Base-by-base conservation (phyloP, 768 basidiomycete species). In the Pleurotus djamor region DNA sequence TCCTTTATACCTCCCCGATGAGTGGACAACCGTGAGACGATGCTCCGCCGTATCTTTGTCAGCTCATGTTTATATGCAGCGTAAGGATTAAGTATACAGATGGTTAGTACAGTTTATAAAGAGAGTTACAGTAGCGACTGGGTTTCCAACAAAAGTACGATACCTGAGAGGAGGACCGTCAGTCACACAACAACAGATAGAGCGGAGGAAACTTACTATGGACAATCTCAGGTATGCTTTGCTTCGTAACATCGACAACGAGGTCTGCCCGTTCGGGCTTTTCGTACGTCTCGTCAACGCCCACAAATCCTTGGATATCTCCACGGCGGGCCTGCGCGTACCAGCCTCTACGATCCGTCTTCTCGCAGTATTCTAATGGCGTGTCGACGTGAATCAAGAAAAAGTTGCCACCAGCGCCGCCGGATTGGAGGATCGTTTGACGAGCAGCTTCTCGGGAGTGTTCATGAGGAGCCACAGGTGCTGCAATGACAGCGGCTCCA, bases 301-400 rank as follows among this genome's bases (percentile, higher is more conserved):
- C 97, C 21, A 88, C 86, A 70, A 98, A 88, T 35, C 91, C 93
- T 73, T 82, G 84, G 72, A 97, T 88, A 71, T 91, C 84, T 32
- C 96, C 96, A 17, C 74, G 74, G 43, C 94, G 83, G 4, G 96
- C 97, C 63, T 83, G 84, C 33, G 86, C 83, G 71, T 94, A 99
- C 10, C 92, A 71, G 1, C 93, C 94, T 64, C 82, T 85, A 62
- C 96, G 83, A 75, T 99, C 97, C 4, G 86, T 89, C 73, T 83
- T 87, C 74, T 97, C 96, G 69, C 94, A 96, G 68, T 93, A 75
- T 63, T 89, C 92, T 14, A 96, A 76, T 9, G 96, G 93, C 0
- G 97, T 98, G 13, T 92, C 92, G 44, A 98, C 94, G 72, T 98
- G 93, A 52, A 99, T 79, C 49, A 95, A 76, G 87, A 97, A 99